Evolutionary conservation across 2,329 filamentous ascomycete genomes (phyloP), one percentile per base, ranked within the genome.

Genomic region (Penicillium sp.): DNA sequence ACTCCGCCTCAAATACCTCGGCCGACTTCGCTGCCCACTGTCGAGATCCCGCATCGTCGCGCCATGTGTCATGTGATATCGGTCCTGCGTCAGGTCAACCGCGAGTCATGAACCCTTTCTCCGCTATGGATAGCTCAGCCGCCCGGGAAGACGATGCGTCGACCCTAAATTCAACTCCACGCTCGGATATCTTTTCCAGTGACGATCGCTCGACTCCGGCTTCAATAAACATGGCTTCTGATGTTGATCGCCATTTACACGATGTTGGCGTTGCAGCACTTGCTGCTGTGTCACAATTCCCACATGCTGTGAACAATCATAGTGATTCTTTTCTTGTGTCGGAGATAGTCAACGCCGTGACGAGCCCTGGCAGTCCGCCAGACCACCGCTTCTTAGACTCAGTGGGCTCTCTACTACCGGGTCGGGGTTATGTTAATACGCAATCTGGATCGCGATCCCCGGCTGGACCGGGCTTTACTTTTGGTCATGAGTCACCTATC

Each of bases 271-370:
- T 69, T 38, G 66, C 69, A 39, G 68, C 68, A 49, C 59, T 71
- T 14, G 64, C 67, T 49, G 66, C 67, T 7, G 62, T 71, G 10
- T 63, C 66, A 16, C 67, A 68, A 7, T 68, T 65, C 48, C 64
- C 67, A 5, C 59, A 59, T 27, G 55, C 59, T 32, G 49, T 62
- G 16, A 59, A 61, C 47, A 52, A 60, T n/a, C 56, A 60, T 24
- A 51, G 58, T 27, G 52, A 51, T n/a, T 60, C 60, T 4, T 54
- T 66, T 10, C 21, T 64, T 4, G 61, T 67, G 1, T 62, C 64
- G 2, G 66, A 70, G 40, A 62, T 69, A 2, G 67, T 71, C 3
- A 65, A 67, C 43, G 68, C 68, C 11, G 64, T 70, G 16, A 64
- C 66, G 38, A 46, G 47, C 14, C 42, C 47, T 21, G 44, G 52